phyloP scores from a whole-genome alignment of 2,329 filamentous ascomycete genomes.

The Colletotrichum lini region DNA sequence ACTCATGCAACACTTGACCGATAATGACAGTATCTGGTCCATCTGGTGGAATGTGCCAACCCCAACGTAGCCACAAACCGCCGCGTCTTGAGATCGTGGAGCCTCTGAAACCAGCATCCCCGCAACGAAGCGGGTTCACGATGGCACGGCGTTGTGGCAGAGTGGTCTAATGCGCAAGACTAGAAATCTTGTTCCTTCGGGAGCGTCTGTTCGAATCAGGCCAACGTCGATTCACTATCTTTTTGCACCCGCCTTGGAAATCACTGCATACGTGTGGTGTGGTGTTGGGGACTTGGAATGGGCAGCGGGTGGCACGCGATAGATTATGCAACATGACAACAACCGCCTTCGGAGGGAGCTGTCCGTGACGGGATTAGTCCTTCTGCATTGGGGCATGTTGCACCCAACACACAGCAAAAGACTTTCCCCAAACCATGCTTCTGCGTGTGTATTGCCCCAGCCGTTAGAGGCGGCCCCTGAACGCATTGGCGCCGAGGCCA shows the following conservation, averaged over 20 bases:
- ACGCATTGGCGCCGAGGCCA: neutral
- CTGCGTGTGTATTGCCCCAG: too few relatives aligned
- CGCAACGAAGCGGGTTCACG: slow-evolving; percentile 15
- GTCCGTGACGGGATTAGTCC: slow-evolving; percentile 14
- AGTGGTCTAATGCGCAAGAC: slow-evolving; percentile 43
- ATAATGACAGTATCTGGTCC: neutral
- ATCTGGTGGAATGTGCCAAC: neutral
- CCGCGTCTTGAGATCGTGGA: neutral
- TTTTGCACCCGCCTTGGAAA: neutral
- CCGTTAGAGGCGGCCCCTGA: too few relatives aligned
- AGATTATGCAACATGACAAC: neutral
- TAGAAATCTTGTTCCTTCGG: slow-evolving; percentile 43
- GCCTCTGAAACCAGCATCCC: neutral
- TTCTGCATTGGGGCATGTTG: slow-evolving; percentile 1
- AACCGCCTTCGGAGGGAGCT: slow-evolving; percentile 11
- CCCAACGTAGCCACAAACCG: neutral
- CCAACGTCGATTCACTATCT: slow-evolving; percentile 21
- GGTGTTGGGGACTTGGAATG: neutral
- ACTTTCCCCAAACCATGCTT: neutral
- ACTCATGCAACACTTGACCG: neutral
- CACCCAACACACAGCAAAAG: neutral
- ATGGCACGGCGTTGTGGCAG: slow-evolving; percentile 37
- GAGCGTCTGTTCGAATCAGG: slow-evolving; percentile 42
- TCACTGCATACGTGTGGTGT: neutral
- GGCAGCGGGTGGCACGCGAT: too few relatives aligned